Percentiles rank a stretch among this genome's conserved stretches.
These are phyloP conservation scores for Ceratobasidium sp. DNA, from an alignment of 1,284 basidiomycete species.

Conservation along the genomic window DNA sequence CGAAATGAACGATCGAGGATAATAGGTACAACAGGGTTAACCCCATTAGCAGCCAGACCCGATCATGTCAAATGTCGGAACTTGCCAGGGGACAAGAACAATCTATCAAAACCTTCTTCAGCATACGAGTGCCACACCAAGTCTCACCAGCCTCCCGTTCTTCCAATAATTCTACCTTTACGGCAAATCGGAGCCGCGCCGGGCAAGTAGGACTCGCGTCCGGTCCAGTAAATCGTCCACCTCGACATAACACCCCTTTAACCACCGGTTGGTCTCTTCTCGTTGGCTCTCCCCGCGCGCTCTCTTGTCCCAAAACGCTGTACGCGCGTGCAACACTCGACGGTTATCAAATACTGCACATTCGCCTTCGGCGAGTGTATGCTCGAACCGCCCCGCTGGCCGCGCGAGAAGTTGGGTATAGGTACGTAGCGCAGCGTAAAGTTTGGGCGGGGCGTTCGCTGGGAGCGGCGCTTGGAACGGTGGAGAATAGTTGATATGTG, in stretches of 20 bases:
- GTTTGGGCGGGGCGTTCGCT: slow-evolving; percentile 61
- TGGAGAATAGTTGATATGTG: slow-evolving; percentile 90
- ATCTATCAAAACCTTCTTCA: slow-evolving; percentile 23
- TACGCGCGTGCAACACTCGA: slow-evolving; percentile 89
- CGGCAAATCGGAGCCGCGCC: slow-evolving; percentile 2
- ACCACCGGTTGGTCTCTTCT: slow-evolving; percentile 74
- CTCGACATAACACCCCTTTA: slow-evolving; percentile 89
- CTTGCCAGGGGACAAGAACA: not conserved
- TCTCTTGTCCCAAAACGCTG: slow-evolving; percentile 67
- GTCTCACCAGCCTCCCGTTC: not conserved
- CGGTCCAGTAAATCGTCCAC: slow-evolving; percentile 78
- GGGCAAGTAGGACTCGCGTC: slow-evolving; percentile 57
- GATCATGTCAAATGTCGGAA: slow-evolving; percentile 12
- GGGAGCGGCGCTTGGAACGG: slow-evolving; percentile 91
- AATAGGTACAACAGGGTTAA: slow-evolving; percentile 11
- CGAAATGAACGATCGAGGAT: slow-evolving; percentile 21
- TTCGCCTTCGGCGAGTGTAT: slow-evolving; percentile 84
- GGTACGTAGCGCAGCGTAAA: slow-evolving; percentile 72
- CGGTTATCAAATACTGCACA: slow-evolving; percentile 94
- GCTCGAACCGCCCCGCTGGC: slow-evolving; percentile 67
- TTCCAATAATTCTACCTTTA: not conserved
- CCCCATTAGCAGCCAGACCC: not conserved
- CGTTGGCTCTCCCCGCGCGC: slow-evolving; percentile 53
- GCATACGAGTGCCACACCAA: too few relatives aligned
- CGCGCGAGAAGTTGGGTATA: slow-evolving; percentile 75